These are phyloP conservation scores for Candida vartiovaarae DNA, from an alignment of 805 yeast species.

Conservation along the genomic window DNA sequence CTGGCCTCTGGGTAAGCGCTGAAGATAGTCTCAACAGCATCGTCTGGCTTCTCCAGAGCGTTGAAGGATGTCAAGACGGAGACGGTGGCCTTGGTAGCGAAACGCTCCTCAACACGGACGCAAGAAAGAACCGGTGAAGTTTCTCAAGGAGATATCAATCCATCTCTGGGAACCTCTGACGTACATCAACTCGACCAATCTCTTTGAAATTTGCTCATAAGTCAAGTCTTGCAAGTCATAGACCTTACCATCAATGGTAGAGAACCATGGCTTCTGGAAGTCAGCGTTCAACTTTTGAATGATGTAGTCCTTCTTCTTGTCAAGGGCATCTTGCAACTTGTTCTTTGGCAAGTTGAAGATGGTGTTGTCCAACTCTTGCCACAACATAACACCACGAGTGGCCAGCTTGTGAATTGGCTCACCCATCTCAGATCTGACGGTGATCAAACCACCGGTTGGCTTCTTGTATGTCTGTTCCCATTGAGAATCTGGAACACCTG, in stretches of 20 bases:
- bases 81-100: slow-evolving; percentile 47
- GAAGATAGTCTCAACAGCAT: slow-evolving; percentile 52
- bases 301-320: slow-evolving; percentile 79
- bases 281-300: slow-evolving; percentile 84
- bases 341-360: slow-evolving; percentile 87
- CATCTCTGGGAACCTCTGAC: slow-evolving; percentile 73
- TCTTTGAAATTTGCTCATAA: slow-evolving; percentile 79
- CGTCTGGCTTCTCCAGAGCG: slow-evolving; percentile 63
- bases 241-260: slow-evolving; percentile 59
- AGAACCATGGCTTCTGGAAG: slow-evolving; percentile 98
- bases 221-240: slow-evolving; percentile 96
- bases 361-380: slow-evolving; percentile 97
- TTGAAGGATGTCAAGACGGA: slow-evolving; percentile 72
- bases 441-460: slow-evolving; percentile 94
- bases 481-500: slow-evolving; percentile 81
- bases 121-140: slow-evolving; percentile 77
- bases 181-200: slow-evolving; percentile 83
- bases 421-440: slow-evolving; percentile 98
- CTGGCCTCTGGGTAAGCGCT: slow-evolving; percentile 66
- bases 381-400: slow-evolving; percentile 92
- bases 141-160: slow-evolving; percentile 83
- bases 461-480: slow-evolving; percentile 95
- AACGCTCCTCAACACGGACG: slow-evolving; percentile 97
- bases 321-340: slow-evolving; percentile 74
- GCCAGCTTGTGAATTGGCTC: slow-evolving; percentile 99